Evolutionary conservation across 805 yeast genomes (phyloP).

Genomic region (Torulaspora microellipsoides): DNA sequence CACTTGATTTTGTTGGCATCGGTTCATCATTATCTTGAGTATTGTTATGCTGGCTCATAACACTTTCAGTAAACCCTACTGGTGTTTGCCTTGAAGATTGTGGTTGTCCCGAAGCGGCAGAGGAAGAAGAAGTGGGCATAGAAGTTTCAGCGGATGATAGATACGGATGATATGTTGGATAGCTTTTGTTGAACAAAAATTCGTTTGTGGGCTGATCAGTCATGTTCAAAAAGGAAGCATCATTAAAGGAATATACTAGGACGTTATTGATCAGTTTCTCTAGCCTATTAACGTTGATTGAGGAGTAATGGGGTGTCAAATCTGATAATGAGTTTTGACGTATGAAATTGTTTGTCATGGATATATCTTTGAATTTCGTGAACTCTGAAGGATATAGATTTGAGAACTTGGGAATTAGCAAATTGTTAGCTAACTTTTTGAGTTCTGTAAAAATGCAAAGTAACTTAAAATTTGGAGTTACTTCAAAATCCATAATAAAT

Average conservation of each 20-base stretch:
- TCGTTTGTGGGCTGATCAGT: constrained; percentile 26
- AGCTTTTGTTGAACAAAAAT: constrained; percentile 18
- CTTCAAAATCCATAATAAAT: constrained; percentile 32
- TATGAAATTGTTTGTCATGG: constrained; percentile 4
- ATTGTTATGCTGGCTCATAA: not conserved
- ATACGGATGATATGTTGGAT: constrained; percentile 13
- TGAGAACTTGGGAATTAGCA: constrained; percentile 26
- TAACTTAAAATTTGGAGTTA: constrained; percentile 33
- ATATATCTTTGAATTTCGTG: constrained; percentile 17
- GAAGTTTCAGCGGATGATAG: not conserved
- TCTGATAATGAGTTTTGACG: constrained; percentile 6
- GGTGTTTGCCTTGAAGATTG: not conserved
- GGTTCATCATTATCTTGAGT: not conserved
- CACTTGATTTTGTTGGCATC: constrained; percentile 5
- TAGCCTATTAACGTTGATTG: constrained; percentile 23
- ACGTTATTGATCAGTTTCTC: constrained; percentile 31
- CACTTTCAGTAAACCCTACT: not conserved
- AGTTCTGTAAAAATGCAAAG: constrained; percentile 31
- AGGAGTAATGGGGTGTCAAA: constrained; percentile 5
- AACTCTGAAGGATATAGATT: constrained; percentile 23
- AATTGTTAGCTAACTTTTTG: constrained; percentile 26
- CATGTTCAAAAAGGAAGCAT: constrained; percentile 32
- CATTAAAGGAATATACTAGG: constrained; percentile 32
- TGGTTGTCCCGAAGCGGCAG: not conserved
- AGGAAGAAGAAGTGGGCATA: not conserved